Evolutionary conservation across 2,329 filamentous ascomycete species (phyloP).

Genomic region (Aspergillus eucalypticola): DNA sequence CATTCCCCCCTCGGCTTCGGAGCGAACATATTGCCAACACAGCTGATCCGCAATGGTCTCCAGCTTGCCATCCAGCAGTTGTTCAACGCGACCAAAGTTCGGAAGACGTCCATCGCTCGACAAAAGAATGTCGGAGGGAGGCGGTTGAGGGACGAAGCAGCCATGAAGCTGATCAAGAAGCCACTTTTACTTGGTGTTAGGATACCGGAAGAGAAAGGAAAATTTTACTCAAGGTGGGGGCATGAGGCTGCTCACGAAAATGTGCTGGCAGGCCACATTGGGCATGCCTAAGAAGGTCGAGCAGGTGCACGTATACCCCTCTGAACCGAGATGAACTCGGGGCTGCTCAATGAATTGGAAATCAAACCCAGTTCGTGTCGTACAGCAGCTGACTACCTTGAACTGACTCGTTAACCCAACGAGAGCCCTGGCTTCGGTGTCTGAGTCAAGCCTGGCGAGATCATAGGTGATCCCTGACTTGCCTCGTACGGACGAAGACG

Average conservation of each 20-base stretch:
- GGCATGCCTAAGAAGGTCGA: constrained; percentile 32
- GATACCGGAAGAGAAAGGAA: neutral
- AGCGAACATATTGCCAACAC: constrained; percentile 38
- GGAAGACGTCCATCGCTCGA: constrained; percentile 34
- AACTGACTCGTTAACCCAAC: constrained; percentile 37
- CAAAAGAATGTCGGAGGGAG: constrained; percentile 31
- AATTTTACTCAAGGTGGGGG: neutral
- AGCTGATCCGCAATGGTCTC: constrained; percentile 34
- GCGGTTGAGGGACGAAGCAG: constrained; percentile 32
- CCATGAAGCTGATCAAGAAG: constrained; percentile 44
- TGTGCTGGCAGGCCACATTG: constrained; percentile 42
- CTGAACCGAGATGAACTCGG: constrained; percentile 34
- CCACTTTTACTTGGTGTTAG: constrained; percentile 35
- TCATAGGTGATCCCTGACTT: constrained; percentile 41
- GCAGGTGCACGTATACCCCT: constrained; percentile 39
- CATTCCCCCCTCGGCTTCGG: constrained; percentile 32
- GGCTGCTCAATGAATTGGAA: constrained; percentile 41
- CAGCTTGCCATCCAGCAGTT: constrained; percentile 34
- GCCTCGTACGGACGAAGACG: constrained; percentile 28
- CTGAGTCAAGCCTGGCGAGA: constrained; percentile 31
- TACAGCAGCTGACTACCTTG: constrained; percentile 37
- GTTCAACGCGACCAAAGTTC: constrained; percentile 32
- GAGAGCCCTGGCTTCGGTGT: constrained; percentile 34
- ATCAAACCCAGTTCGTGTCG: constrained; percentile 33
- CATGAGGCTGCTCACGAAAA: constrained; percentile 39